Percentiles rank a stretch among this genome's conserved stretches.
Evolutionary conservation across 768 basidiomycete genomes (phyloP).

Genomic region (Grammothele lineata): DNA sequence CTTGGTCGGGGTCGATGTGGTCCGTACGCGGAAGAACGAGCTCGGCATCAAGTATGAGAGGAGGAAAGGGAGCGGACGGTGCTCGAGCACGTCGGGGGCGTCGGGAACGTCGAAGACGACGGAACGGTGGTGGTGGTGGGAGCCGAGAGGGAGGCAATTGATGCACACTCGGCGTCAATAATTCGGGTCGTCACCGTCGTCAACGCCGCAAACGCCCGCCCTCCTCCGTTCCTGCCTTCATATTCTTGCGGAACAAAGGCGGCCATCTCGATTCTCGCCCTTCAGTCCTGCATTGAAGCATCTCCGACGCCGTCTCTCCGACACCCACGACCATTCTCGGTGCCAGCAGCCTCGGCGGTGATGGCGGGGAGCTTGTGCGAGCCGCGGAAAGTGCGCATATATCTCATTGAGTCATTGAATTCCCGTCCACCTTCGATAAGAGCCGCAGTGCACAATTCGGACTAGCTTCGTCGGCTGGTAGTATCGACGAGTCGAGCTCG

Average conservation of each 20-base stretch:
- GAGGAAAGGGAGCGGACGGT: slow-evolving; percentile 8
- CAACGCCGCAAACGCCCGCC: slow-evolving; percentile 9
- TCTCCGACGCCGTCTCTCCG: too few relatives aligned
- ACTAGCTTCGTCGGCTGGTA: too few relatives aligned
- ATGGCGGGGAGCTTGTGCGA: too few relatives aligned
- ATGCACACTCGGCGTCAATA: slow-evolving; percentile 13
- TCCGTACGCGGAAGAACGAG: slow-evolving; percentile 68
- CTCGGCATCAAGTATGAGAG: slow-evolving; percentile 56
- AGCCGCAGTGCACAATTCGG: too few relatives aligned
- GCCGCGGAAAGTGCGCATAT: too few relatives aligned
- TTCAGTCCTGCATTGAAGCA: too few relatives aligned
- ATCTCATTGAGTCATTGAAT: too few relatives aligned
- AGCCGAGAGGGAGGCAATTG: slow-evolving; percentile 13
- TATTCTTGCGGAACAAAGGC: slow-evolving; percentile 9
- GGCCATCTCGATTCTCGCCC: too few relatives aligned
- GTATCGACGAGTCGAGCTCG: too few relatives aligned
- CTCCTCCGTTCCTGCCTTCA: slow-evolving; percentile 1
- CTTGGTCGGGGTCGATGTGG: slow-evolving; percentile 46
- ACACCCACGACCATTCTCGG: too few relatives aligned
- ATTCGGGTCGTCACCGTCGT: slow-evolving; percentile 9
- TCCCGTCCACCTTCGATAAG: too few relatives aligned
- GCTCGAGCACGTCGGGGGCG: slow-evolving; percentile 10
- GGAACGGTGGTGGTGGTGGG: slow-evolving; percentile 9
- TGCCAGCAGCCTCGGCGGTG: too few relatives aligned
- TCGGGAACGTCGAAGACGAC: slow-evolving; percentile 4